Base-by-base conservation (phyloP, 2,329 filamentous ascomycete genomes). In the Pseudogymnoascus sp. region DNA sequence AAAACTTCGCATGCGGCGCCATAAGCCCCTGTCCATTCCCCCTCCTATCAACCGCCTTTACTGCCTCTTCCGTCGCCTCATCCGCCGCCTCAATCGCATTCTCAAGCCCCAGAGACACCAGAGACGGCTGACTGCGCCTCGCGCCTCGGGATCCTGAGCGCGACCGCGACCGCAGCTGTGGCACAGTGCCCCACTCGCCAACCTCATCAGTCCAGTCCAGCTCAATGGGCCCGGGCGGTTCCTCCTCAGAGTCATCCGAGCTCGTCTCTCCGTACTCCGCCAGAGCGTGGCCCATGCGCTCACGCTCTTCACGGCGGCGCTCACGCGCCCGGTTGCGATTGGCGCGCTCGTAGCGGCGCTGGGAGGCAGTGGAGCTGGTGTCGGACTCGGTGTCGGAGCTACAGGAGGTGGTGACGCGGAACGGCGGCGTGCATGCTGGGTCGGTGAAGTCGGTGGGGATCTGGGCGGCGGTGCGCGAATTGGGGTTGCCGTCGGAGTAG, bases 1-100 rank as follows among this genome's bases (percentile, higher is more conserved):
- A 88, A 74, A 97, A 97, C 28, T 84, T 83, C 2, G 91, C 90
- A 72, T 91, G 85, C 0, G 90, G 90, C 34, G 79, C 79, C 73
- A 92, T 80, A 4, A 90, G 75, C 41, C 82, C 81, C n/a, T 54
- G 43, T 25, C 43, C 43, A 30, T n/a, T 32, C 43, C 25, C 43
- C n/a, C 43, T 30, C 28, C 81, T 81, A 3, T 81, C 81, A 1
- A 82, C 81, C 2, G 81, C 81, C 61, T 77, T 76, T 12, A 81
- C 77, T 1, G 81, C 79, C 68, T 84, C 82, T 63, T 84, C 81
- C 1, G 80, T 81, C 12, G 80, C 79, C 30, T 77, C 73, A 66
- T 81, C 78, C 38, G 62, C 66, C 43, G 70, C 67, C 60, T 71
- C 69, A 2, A 64, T 66, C 3, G 68, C 67, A 32, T 54, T 54